Conservation (phyloP, 2,329 filamentous ascomycete genomes). For the Paecilomyces formosus region DNA sequence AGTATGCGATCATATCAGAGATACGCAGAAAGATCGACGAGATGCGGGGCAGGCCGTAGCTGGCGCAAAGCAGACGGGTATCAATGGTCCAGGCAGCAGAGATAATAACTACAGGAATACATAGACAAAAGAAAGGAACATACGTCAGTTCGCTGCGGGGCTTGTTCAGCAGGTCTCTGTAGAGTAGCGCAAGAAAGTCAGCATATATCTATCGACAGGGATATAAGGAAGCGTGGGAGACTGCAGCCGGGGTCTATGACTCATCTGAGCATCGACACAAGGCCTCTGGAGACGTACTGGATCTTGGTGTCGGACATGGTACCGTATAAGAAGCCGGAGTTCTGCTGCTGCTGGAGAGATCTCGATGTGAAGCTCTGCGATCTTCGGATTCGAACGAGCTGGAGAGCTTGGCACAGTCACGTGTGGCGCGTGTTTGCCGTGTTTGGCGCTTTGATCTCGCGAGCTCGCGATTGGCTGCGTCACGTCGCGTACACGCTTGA, state of each 20-base stretch:
- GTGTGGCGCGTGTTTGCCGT: conserved; percentile 20
- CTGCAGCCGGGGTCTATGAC: conserved; percentile 6
- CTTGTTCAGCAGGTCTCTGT: conserved; percentile 81
- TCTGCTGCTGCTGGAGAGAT: conserved; percentile 1
- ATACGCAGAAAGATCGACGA: conserved; percentile 12
- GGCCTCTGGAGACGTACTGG: conserved; percentile 46
- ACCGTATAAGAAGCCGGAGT: conserved; percentile 20
- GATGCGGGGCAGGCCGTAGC: conserved; percentile 1
- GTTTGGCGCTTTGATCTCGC: conserved; percentile 12
- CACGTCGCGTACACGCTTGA: conserved; percentile 33
- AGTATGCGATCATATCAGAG: not conserved
- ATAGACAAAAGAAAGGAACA: conserved; percentile 20
- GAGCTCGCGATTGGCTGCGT: conserved; percentile 27
- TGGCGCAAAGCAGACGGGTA: not conserved
- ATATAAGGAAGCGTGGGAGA: conserved; percentile 12
- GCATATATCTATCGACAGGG: conserved; percentile 4
- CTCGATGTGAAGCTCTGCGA: not conserved
- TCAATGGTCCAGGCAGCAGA: not conserved
- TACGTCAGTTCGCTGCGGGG: conserved; percentile 87
- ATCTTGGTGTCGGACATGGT: conserved; percentile 64
- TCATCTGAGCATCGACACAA: conserved; percentile 8
- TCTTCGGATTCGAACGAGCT: conserved; percentile 3
- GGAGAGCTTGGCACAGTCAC: conserved; percentile 13
- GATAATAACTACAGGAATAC: not conserved
- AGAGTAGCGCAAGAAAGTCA: conserved; percentile 21